Evolutionary conservation across 371 early-diverging fungal species (phyloP).

Genomic region (Mucor mucedo): DNA sequence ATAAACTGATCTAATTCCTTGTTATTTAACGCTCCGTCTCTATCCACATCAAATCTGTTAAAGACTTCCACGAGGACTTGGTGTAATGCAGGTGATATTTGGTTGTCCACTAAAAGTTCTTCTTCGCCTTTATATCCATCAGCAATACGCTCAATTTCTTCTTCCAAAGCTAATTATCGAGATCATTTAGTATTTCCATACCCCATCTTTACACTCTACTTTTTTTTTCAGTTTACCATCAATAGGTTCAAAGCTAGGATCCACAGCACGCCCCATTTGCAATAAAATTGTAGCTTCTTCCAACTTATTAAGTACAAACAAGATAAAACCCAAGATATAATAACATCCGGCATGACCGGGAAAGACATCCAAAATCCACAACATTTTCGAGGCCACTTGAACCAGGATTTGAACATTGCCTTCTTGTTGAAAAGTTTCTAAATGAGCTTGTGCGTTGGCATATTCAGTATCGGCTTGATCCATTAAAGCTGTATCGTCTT

Average conservation of each 20-base stretch:
- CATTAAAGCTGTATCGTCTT: constrained; percentile 41
- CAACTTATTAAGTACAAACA: constrained; percentile 56
- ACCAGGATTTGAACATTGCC: constrained; percentile 46
- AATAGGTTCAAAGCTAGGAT: constrained; percentile 54
- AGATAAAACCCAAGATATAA: constrained; percentile 54
- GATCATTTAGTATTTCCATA: not conserved
- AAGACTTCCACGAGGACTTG: constrained; percentile 50
- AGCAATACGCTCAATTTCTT: constrained; percentile 49
- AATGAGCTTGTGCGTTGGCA: constrained; percentile 40
- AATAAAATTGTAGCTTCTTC: constrained; percentile 53
- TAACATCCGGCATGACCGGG: constrained; percentile 63
- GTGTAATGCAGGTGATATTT: constrained; percentile 42
- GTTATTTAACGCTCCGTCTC: constrained; percentile 45
- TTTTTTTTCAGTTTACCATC: constrained; percentile 29
- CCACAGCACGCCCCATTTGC: constrained; percentile 54
- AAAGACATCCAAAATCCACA: constrained; percentile 54
- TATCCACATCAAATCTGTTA: constrained; percentile 51
- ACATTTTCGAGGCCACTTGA: constrained; percentile 53
- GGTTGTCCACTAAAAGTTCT: constrained; percentile 42
- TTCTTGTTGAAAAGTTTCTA: constrained; percentile 46
- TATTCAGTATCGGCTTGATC: constrained; percentile 52
- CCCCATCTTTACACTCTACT: not conserved
- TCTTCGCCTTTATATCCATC: constrained; percentile 48
- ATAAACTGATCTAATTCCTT: constrained; percentile 55
- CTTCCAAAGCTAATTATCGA: constrained; percentile 39